These are phyloP conservation scores for Cytospora mali DNA, from an alignment of 2,329 filamentous ascomycete genomes.

Conservation along the genomic window DNA sequence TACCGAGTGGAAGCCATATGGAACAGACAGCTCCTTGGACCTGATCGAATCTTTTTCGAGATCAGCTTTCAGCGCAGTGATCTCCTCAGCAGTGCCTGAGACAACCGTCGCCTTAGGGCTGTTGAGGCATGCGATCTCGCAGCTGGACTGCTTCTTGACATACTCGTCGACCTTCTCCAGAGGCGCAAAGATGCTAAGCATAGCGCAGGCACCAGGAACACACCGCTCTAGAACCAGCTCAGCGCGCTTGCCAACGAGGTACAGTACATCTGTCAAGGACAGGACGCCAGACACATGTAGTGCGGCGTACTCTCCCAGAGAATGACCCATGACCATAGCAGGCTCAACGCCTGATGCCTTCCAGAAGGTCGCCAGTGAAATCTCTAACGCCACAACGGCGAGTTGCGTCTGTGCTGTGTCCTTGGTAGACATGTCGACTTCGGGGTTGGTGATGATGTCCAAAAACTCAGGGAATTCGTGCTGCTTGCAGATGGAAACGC, in stretches of 20 bases:
- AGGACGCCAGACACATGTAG: constrained; percentile 67
- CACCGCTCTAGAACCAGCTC: constrained; percentile 62
- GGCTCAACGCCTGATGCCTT: constrained; percentile 50
- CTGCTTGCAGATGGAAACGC: constrained; percentile 50
- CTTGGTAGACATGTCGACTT: constrained; percentile 41
- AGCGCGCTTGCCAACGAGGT: constrained; percentile 66
- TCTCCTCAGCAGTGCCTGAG: constrained; percentile 42
- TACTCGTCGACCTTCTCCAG: constrained; percentile 53
- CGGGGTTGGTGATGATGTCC: constrained; percentile 45
- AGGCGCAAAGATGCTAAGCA: constrained; percentile 46
- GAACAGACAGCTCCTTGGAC: constrained; percentile 44
- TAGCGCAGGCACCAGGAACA: constrained; percentile 61
- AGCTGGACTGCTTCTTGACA: constrained; percentile 43
- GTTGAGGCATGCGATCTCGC: constrained; percentile 68
- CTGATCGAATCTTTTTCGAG: constrained; percentile 43
- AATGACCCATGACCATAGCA: constrained; percentile 53
- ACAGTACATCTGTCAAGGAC: constrained; percentile 66
- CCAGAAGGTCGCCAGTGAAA: constrained; percentile 54
- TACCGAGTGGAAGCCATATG: constrained; percentile 51
- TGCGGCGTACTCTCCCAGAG: constrained; percentile 70
- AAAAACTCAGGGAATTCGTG: constrained; percentile 54
- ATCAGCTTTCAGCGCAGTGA: constrained; percentile 34
- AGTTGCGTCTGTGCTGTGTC: constrained; percentile 52
- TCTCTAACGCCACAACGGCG: constrained; percentile 50
- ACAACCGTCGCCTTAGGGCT: constrained; percentile 70